A percentile compares a stretch with the other conserved stretches of the same genome.
Conservation (phyloP, 1,284 basidiomycete genomes). For the Sanghuangporus sanghuang region DNA sequence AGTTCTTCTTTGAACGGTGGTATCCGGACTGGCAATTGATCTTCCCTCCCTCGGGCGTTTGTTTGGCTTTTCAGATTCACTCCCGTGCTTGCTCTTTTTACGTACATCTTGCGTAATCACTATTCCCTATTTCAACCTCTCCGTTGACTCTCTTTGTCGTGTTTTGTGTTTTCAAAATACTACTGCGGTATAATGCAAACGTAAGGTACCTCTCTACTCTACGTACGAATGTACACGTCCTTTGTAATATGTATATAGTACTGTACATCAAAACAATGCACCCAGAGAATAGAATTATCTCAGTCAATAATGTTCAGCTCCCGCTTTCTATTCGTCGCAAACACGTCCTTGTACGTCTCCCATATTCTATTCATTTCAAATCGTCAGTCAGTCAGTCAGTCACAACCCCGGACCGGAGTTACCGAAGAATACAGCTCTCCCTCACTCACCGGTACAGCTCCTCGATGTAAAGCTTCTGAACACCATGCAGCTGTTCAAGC, state of each 20-base stretch:
- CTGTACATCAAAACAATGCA: neutral
- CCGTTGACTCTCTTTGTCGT: no score
- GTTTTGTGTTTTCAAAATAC: no score
- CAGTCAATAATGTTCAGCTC: conserved; percentile 74
- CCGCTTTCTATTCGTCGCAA: conserved; percentile 67
- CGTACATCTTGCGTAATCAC: neutral
- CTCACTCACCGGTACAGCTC: conserved; percentile 77
- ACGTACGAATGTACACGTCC: neutral
- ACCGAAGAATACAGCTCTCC: neutral
- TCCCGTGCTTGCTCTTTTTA: neutral
- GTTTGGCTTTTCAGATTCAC: conserved; percentile 4
- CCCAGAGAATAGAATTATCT: conserved; percentile 14
- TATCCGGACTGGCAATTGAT: neutral
- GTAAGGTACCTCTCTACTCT: neutral
- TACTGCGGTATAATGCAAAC: neutral
- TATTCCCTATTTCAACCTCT: neutral
- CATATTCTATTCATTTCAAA: conserved; percentile 64
- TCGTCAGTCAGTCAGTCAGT: conserved; percentile 7
- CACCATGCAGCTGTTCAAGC: conserved; percentile 72
- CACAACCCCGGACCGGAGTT: no score
- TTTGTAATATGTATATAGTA: neutral
- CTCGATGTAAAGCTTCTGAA: conserved; percentile 87
- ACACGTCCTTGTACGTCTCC: conserved; percentile 89
- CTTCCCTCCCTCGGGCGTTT: conserved; percentile 2
- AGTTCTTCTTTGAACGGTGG: neutral